Evolutionary conservation across 768 basidiomycete species (phyloP), one percentile per base, ranked within the genome.

Genomic region (Leccinum longicurvipes): DNA sequence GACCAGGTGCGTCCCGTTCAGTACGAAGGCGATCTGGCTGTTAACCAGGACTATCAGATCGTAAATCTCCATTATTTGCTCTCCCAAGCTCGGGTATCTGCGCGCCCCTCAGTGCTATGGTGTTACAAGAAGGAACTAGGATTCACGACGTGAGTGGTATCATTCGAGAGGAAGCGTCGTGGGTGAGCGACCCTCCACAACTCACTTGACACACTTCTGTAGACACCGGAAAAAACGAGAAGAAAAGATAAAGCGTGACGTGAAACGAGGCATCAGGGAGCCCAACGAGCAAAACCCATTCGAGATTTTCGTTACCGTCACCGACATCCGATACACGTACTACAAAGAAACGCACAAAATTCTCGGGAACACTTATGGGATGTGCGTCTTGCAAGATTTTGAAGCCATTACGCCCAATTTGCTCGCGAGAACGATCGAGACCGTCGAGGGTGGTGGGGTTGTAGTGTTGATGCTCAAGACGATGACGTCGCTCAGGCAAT

Each of bases 61-160:
- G 95, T 98, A 53, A 98, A 98, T 71, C 78, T 99, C 27, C 96
- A 99, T 72, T 98, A 91, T 72, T 70, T 99, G 46, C 82, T 99
- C 17, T 93, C 93, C 0, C 95, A 98, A 76, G 89, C 90, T 14
- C 82, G 89, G 52, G 86, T 93, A 2, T 93, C 91, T 21, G 89
- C 92, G 4, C 79, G 93, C 15, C 93, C 93, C 2, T 91, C 89
- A 7, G 94, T 97, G 2, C 74, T 98, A 58, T 99, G 97, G 97
- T 97, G 94, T 64, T 99, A 99, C 79, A 98, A 97, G 76, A 98
- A 98, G 69, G 95, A 98, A 36, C 79, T 99, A 0, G 96, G 95
- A 0, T 99, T 99, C 67, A 94, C 93, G 9, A 94, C 83, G 91
- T 89, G 63, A 61, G 84, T 76, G 24, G 10, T 19, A 51, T 52